A percentile compares a stretch with the other conserved stretches of the same genome.
Conservation (phyloP, 2,329 filamentous ascomycete genomes). For the Exophiala spinifera region DNA sequence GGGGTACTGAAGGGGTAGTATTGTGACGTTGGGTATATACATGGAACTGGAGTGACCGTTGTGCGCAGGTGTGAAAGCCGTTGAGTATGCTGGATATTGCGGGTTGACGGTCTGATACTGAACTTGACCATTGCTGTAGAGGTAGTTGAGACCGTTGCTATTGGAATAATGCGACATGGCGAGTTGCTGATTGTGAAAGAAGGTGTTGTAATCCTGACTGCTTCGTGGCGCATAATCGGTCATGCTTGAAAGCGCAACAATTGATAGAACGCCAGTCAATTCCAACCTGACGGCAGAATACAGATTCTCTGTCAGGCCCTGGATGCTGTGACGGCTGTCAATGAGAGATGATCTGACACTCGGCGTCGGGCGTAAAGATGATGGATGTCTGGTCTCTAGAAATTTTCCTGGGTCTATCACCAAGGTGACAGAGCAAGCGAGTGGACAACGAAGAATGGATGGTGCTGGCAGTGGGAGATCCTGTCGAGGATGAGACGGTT, state of each 20-base stretch:
- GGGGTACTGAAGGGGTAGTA: constrained; percentile 36
- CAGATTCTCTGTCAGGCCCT: constrained; percentile 9
- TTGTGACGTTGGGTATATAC: constrained; percentile 32
- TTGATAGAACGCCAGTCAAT: constrained; percentile 19
- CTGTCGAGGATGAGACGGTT: neutral
- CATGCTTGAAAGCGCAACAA: constrained; percentile 33
- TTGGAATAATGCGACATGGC: constrained; percentile 33
- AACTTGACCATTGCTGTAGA: constrained; percentile 26
- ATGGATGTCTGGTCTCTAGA: constrained; percentile 1
- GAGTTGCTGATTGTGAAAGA: constrained; percentile 23
- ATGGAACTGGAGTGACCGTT: constrained; percentile 33
- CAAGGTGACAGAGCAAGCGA: neutral
- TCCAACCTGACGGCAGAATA: constrained; percentile 14
- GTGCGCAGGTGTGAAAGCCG: constrained; percentile 38
- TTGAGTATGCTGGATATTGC: constrained; percentile 38
- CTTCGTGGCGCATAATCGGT: constrained; percentile 40
- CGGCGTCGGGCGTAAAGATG: constrained; percentile 2
- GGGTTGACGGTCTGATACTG: constrained; percentile 31
- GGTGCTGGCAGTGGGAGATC: neutral
- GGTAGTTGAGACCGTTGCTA: constrained; percentile 29
- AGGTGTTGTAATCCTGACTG: constrained; percentile 35
- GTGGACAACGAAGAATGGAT: neutral
- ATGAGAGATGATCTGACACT: constrained; percentile 20
- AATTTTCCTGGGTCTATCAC: neutral
- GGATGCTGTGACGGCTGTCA: constrained; percentile 23